Base-by-base conservation (phyloP, 441 rosid species). In the Gossypium trilobum region DNA sequence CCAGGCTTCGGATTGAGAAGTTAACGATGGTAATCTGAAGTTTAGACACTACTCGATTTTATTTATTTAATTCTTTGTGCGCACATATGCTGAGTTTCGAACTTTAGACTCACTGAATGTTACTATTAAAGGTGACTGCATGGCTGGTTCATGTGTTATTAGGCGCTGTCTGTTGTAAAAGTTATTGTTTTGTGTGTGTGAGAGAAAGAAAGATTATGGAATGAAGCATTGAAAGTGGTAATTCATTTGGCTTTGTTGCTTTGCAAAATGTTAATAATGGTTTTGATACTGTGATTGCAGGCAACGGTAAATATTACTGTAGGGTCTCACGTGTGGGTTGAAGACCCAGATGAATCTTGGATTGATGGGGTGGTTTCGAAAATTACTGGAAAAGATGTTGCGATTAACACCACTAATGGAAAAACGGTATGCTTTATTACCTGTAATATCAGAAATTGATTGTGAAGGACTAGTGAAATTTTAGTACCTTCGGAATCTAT, bases 261-360 rank as follows among this genome's bases (percentile, higher is more conserved):
- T 39, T 64, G 33, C 31, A 27, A 56, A 60, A 31, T 63, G 48
- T 33, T 76, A 39, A 82, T 57, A 4, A 25, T 13, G 62, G 58
- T 69, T 60, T 79, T 42, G 11, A 73, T 19, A 27, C 78, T 55
- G 46, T 58, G 39, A 42, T 71, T 80, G 81, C 88, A 92, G 97
- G 97, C 87, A 78, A 88, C 94, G 79, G 97, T 89, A 58, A 94
- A 90, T 72, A 92, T 94, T 67, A 90, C 84, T 72, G 97, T 88
- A 1, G 94, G 94, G 77, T 94, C 97, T 78, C 87, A 92, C 29
- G 91, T 92, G 77, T 94, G 97, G 99, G 87, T 80, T 16, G 99
- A 94, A 81, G 95, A 94, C 79, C 69, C 85, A 10, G 91, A 84
- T 0, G 44, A 66, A 52, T 90, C 97, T 77, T 94, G 99, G 97